phyloP scores from a whole-genome alignment of 495 filamentous ascomycete species.

The Cercophora samala region DNA sequence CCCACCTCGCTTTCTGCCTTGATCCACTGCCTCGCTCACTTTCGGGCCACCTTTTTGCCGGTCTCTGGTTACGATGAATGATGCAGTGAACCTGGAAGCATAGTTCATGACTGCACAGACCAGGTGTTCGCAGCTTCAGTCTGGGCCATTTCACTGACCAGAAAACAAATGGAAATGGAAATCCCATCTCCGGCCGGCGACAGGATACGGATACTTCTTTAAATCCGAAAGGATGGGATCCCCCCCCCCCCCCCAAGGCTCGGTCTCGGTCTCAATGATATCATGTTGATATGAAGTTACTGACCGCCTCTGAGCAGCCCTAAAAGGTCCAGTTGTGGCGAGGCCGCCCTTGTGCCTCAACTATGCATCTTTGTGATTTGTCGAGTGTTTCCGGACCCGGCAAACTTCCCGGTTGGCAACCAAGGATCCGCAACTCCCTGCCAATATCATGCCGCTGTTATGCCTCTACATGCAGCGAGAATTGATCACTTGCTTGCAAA shows the following conservation, averaged over 20 bases:
- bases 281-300: not conserved
- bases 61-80: not conserved
- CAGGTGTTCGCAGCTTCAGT: slow-evolving; percentile 25
- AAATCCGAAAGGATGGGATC: not conserved
- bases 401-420: slow-evolving; percentile 10
- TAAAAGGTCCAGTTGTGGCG: not conserved
- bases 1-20: slow-evolving; percentile 8
- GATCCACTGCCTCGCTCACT: not conserved
- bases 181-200: no score
- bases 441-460: slow-evolving; percentile 15
- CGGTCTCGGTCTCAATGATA: not conserved
- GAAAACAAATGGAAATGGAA: no score
- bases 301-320: not conserved
- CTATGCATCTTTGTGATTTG: slow-evolving; percentile 8
- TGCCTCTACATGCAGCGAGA: slow-evolving; percentile 6
- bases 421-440: not conserved
- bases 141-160: not conserved
- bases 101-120: slow-evolving; percentile 25
- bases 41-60: not conserved
- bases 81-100: no score
- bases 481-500: not conserved
- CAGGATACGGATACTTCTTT: not conserved
- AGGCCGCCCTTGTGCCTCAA: not conserved
- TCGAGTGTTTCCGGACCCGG: slow-evolving; percentile 14
- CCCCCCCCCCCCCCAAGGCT: not conserved